Conservation (phyloP, 805 yeast genomes). For the Myxozyma nipponensis region DNA sequence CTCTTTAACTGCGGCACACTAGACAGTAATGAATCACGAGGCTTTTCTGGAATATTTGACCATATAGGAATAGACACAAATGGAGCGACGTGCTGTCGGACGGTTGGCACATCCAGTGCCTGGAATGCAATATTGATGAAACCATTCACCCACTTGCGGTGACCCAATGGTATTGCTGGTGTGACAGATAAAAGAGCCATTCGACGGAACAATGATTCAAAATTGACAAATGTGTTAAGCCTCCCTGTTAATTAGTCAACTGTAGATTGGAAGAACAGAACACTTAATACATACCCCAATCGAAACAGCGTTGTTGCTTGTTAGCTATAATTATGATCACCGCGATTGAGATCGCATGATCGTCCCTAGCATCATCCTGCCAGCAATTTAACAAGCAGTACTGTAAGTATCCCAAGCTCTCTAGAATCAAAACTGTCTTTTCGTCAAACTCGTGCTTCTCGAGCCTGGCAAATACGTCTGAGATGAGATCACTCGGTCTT, state of each 20-base stretch:
- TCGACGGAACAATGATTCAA: slow-evolving; percentile 36
- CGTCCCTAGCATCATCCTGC: slow-evolving; percentile 41
- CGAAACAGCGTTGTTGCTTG: slow-evolving; percentile 11
- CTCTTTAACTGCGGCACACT: slow-evolving; percentile 26
- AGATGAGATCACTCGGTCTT: slow-evolving; percentile 5
- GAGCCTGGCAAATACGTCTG: slow-evolving; percentile 2
- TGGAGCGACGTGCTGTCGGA: slow-evolving; percentile 33
- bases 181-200: slow-evolving; percentile 29
- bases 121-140: slow-evolving; percentile 33
- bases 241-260: too few species aligned
- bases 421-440: slow-evolving; percentile 10
- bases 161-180: slow-evolving; percentile 7
- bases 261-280: too few species aligned
- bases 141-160: slow-evolving; percentile 22
- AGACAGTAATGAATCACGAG: slow-evolving; percentile 31
- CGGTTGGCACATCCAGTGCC: slow-evolving; percentile 28
- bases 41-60: too few species aligned
- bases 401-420: slow-evolving; percentile 24
- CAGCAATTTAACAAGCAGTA: slow-evolving; percentile 42
- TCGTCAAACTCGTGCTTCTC: slow-evolving; percentile 5
- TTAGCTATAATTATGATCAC: slow-evolving; percentile 28
- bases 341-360: slow-evolving; percentile 42
- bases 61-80: slow-evolving; percentile 39
- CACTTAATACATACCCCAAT: slow-evolving; percentile 15
- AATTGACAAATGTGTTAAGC: too few species aligned